phyloP scores from a whole-genome alignment of 2,329 filamentous ascomycete species.

The Fusarium austroafricanum region DNA sequence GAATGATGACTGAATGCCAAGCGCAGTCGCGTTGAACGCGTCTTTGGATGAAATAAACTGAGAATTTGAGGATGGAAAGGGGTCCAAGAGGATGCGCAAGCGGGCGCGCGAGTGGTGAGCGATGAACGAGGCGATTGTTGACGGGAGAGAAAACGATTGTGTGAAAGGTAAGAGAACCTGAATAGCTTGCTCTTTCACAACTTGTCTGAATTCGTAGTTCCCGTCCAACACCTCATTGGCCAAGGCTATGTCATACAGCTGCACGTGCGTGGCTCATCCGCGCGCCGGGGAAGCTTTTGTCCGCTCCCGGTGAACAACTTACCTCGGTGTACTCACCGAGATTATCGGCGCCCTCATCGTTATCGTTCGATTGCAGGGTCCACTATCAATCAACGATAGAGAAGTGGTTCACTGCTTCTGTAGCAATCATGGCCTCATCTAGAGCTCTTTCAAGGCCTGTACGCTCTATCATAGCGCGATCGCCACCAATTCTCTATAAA shows the following conservation, averaged over 20 bases:
- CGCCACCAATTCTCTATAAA: slow-evolving; percentile 26
- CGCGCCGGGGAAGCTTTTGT: slow-evolving; percentile 44
- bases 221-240: slow-evolving; percentile 40
- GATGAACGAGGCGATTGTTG: slow-evolving; percentile 24
- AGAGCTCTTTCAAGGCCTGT: slow-evolving; percentile 34
- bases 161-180: slow-evolving; percentile 26
- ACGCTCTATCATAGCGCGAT: slow-evolving; percentile 28
- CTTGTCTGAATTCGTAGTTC: slow-evolving; percentile 44
- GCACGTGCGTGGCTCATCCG: slow-evolving; percentile 42
- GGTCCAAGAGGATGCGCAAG: slow-evolving; percentile 12
- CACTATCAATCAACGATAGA: slow-evolving; percentile 19
- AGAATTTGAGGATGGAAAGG: slow-evolving; percentile 1
- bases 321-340: slow-evolving; percentile 33
- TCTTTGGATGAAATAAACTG: slow-evolving; percentile 3
- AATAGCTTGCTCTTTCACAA: slow-evolving; percentile 31
- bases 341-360: slow-evolving; percentile 32
- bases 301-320: slow-evolving; percentile 33
- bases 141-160: slow-evolving; percentile 27
- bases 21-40: slow-evolving; percentile 31
- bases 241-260: slow-evolving; percentile 40
- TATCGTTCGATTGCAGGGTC: slow-evolving; percentile 42
- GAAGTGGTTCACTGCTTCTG: not conserved
- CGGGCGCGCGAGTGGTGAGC: slow-evolving; percentile 12
- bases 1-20: not conserved
- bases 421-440: slow-evolving; percentile 35